Evolutionary conservation across 2,329 filamentous ascomycete genomes (phyloP), one percentile per base, ranked within the genome.

Genomic region (Didymella pomorum): DNA sequence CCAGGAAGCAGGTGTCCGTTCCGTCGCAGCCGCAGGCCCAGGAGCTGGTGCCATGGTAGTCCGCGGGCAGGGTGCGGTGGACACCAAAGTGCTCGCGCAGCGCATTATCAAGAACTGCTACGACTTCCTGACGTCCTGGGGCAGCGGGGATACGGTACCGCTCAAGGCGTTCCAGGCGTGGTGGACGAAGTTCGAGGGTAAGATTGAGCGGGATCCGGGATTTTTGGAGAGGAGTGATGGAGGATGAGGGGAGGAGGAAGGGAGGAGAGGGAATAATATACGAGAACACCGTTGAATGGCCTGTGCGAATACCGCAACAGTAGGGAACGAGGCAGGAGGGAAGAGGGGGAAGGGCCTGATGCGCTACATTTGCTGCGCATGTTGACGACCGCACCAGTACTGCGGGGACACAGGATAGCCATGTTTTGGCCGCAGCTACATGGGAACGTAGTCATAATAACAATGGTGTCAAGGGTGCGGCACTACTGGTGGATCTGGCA

Each of bases 51-150:
- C 76, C 25, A 37, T 81, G 26, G 77, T 80, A 0, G 66, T 74
- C 21, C 51, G 74, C 67, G 52, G 72, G 68, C 55, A 72, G 62
- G 70, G 74, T 26, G 78, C 80, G 45, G 82, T 87, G 1, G 82
- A 92, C 0, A 51, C 53, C 33, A 87, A 91, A 64, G 81, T 92
- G 2, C 83, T 99, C 23, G 95, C 95, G 28, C 93, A 98, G 79
- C 84, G 92, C 63, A 97, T 99, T 68, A 98, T 99, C 70, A 90
- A 92, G 69, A 97, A 97, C 77, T 95, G 94, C 14, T 99, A 98
- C 78, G 97, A 99, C 78, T 98, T 97, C 76, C 82, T 99, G 56
- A 88, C 94, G 3, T 90, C 92, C 69, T 98, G 96, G 81, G 91
- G 90, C 0, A 86, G 90, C 44, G 73, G 73, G 11, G 94, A 98